Conservation (phyloP, 2,329 filamentous ascomycete genomes). For the Simplicillium sp. region DNA sequence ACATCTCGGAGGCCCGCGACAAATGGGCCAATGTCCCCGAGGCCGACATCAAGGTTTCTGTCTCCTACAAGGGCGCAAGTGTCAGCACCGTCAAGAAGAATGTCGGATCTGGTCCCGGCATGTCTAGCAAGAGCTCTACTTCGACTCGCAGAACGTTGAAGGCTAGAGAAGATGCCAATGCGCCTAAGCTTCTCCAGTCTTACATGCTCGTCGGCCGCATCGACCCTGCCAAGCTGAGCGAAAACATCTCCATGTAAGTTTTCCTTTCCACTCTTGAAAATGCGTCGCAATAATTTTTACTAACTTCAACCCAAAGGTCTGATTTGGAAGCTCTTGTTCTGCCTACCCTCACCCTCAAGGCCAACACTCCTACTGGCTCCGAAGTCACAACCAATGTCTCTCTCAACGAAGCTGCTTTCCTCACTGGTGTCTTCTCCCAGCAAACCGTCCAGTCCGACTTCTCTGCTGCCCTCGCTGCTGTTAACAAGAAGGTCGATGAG, state of each 20-base stretch:
- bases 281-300: background rate
- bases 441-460: conserved; percentile 43
- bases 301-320: conserved; percentile 28
- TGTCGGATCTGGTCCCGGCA: conserved; percentile 15
- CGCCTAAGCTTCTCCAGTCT: conserved; percentile 43
- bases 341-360: conserved; percentile 58
- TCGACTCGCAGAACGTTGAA: background rate
- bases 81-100: conserved; percentile 17
- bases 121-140: conserved; percentile 7
- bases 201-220: conserved; percentile 64
- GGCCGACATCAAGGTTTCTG: conserved; percentile 42
- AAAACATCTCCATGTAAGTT: conserved; percentile 50
- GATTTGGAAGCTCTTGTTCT: conserved; percentile 54
- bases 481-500: conserved; percentile 33
- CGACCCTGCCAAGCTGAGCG: conserved; percentile 43
- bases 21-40: conserved; percentile 41
- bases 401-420: conserved; percentile 60
- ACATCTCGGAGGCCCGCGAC: conserved; percentile 50
- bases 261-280: background rate
- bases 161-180: conserved; percentile 6
- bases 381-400: conserved; percentile 55
- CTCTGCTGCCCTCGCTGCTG: conserved; percentile 36
- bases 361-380: conserved; percentile 38
- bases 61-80: conserved; percentile 43
- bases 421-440: conserved; percentile 59